Conservation (phyloP, 73 alveolate genomes). For the Blepharisma stoltei region DNA sequence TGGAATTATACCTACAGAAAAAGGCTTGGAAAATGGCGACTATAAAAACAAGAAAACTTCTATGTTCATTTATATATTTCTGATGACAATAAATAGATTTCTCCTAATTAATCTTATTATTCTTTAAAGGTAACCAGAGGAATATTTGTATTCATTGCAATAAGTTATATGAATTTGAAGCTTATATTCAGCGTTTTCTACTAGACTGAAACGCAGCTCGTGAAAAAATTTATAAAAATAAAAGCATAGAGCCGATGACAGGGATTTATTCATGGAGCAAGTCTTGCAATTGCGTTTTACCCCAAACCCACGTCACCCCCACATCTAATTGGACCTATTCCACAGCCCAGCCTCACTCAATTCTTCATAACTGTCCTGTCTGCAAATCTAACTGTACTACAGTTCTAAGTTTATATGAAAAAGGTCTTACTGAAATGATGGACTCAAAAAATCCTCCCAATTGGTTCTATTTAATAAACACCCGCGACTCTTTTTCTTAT, state of each 20-base stretch:
- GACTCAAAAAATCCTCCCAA: slow-evolving; percentile 31
- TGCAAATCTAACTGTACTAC: slow-evolving; percentile 16
- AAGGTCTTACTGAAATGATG: slow-evolving; percentile 8
- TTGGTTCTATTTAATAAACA: slow-evolving; percentile 60
- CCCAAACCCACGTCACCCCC: background rate
- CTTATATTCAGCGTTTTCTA: slow-evolving; percentile 28
- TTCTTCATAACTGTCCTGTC: background rate
- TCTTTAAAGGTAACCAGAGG: too few relatives aligned
- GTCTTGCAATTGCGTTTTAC: slow-evolving; percentile 12
- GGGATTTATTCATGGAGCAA: background rate
- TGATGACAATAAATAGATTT: too few relatives aligned
- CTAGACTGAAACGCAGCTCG: slow-evolving; percentile 49
- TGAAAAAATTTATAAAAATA: slow-evolving; percentile 18
- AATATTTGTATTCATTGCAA: too few relatives aligned
- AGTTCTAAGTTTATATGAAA: slow-evolving; percentile 13
- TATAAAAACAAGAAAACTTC: slow-evolving; percentile 34
- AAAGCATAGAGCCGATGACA: background rate
- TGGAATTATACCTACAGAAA: background rate
- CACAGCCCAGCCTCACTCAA: slow-evolving; percentile 21
- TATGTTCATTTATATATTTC: slow-evolving; percentile 52
- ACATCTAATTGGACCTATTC: background rate
- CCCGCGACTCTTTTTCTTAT: slow-evolving; percentile 78
- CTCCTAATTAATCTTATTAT: too few relatives aligned
- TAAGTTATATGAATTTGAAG: slow-evolving; percentile 51
- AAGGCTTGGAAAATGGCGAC: slow-evolving; percentile 33